These are phyloP conservation scores for Coffea humblotiana DNA, from an alignment of 305 asterid species.

Conservation along the genomic window DNA sequence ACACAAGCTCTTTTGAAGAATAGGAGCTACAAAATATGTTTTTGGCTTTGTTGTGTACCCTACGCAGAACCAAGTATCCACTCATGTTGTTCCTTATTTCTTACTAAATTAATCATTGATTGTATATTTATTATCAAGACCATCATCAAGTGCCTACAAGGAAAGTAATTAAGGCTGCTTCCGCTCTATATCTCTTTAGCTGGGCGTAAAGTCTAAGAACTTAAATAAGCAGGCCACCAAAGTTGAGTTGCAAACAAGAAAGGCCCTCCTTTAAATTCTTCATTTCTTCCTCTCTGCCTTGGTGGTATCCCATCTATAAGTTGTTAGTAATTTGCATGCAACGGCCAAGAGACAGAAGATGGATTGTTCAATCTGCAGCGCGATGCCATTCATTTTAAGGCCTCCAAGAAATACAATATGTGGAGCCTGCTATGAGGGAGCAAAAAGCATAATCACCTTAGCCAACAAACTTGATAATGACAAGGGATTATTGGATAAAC, in stretches of 20 bases:
- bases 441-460: constrained; percentile 54
- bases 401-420: constrained; percentile 80
- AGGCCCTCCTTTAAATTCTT: not conserved
- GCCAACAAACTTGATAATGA: constrained; percentile 51
- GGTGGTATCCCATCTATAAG: not conserved
- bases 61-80: not conserved
- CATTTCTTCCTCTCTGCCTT: constrained; percentile 6
- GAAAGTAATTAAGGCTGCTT: constrained; percentile 10
- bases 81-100: not conserved
- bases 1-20: not conserved
- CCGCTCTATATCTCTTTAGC: not conserved
- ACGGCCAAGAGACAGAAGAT: constrained; percentile 24
- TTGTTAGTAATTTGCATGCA: not conserved
- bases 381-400: constrained; percentile 72
- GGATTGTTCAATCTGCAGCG: constrained; percentile 91
- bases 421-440: constrained; percentile 79
- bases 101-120: not conserved
- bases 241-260: constrained; percentile 7
- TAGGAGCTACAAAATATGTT: no score
- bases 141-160: not conserved
- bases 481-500: constrained; percentile 29
- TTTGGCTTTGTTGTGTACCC: not conserved
- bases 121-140: not conserved
- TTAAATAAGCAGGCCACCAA: not conserved
- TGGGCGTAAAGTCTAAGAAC: constrained; percentile 13